These are phyloP conservation scores for Cercospora zeina DNA, from an alignment of 2,329 filamentous ascomycete species.

Conservation along the genomic window DNA sequence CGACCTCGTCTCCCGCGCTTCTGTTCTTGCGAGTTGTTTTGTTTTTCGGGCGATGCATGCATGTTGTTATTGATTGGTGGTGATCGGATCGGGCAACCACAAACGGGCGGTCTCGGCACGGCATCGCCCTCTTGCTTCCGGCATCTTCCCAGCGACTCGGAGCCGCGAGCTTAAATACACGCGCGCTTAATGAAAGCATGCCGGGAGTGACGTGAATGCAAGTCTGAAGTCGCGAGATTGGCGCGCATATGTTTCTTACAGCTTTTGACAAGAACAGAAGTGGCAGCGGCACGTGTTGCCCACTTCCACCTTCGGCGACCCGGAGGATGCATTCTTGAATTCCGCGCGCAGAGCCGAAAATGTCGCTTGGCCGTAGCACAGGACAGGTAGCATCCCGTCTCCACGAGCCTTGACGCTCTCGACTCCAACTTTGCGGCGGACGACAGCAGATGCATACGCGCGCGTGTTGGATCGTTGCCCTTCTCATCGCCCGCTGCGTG, in stretches of 20 bases:
- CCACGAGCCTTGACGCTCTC: too few relatives aligned
- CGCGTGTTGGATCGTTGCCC: too few relatives aligned
- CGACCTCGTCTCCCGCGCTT: neutral
- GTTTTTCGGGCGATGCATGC: too few relatives aligned
- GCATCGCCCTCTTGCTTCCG: neutral
- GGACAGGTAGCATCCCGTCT: too few relatives aligned
- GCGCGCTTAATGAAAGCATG: neutral
- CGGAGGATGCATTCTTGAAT: neutral
- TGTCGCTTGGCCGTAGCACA: neutral
- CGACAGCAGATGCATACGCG: too few relatives aligned
- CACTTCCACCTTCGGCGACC: neutral
- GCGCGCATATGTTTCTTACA: too few relatives aligned
- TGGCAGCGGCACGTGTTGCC: neutral
- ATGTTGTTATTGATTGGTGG: neutral
- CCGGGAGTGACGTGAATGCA: neutral
- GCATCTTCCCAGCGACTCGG: neutral
- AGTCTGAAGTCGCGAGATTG: neutral
- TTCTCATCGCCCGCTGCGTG: too few relatives aligned
- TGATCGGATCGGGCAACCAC: neutral
- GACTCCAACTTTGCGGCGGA: too few relatives aligned
- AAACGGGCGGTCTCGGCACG: neutral
- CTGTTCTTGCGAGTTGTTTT: too few relatives aligned
- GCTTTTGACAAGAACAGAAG: neutral
- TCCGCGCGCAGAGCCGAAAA: conserved; percentile 1
- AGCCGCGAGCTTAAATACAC: conserved; percentile 9